phyloP scores from a whole-genome alignment of 2,329 filamentous ascomycete species.

The Fusarium tuaranense region DNA sequence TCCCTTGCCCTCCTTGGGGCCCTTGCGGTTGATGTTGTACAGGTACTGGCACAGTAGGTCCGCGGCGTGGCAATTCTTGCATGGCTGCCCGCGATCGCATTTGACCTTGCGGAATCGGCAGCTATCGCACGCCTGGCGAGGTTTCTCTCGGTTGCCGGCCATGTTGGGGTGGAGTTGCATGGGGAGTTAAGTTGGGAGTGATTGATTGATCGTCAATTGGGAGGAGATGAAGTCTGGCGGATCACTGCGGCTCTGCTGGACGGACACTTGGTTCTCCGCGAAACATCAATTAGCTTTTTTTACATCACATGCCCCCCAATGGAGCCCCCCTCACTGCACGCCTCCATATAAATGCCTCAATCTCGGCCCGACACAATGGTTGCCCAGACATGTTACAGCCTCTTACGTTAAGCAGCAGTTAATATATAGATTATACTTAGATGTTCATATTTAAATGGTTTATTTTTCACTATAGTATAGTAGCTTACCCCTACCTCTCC shows the following conservation, averaged over 20 bases:
- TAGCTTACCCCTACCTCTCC: not conserved
- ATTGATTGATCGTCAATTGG: not conserved
- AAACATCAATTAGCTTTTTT: not conserved
- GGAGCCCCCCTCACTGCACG: not conserved
- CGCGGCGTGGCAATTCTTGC: slow-evolving; percentile 43
- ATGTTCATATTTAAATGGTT: not conserved
- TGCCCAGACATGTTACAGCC: not conserved
- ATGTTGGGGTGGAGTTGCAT: not conserved
- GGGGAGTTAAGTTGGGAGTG: not conserved
- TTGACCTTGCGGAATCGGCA: slow-evolving; percentile 50
- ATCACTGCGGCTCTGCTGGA: not conserved
- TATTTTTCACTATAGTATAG: not conserved
- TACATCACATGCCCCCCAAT: not conserved
- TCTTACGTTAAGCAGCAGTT: not conserved
- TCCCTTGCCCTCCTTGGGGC: slow-evolving; percentile 44
- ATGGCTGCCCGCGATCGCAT: slow-evolving; percentile 48
- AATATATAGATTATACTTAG: too few species aligned
- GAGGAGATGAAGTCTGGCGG: not conserved
- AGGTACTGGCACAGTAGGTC: slow-evolving; percentile 46
- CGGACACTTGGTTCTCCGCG: not conserved
- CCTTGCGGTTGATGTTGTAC: slow-evolving; percentile 45
- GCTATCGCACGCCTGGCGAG: slow-evolving; percentile 44
- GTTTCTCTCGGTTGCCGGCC: not conserved
- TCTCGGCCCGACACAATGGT: not conserved
- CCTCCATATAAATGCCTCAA: not conserved